A percentile compares a stretch with the other conserved stretches of the same genome.
Evolutionary conservation across 352 stramenopile species (phyloP).

Genomic region (Phytophthora pini): DNA sequence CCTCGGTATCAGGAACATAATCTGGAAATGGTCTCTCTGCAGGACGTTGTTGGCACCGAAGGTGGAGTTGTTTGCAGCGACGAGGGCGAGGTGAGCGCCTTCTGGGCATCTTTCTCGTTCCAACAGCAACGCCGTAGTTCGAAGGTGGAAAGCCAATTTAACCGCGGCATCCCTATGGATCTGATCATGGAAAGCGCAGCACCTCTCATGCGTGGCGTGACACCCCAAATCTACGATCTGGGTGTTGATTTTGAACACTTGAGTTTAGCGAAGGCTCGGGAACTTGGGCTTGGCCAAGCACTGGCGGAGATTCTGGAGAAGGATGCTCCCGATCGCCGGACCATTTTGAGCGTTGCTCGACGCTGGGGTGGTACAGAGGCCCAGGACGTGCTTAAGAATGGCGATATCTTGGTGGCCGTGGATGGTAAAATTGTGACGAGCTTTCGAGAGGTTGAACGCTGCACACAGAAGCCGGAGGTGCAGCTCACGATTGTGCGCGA

Average conservation of each 20-base stretch:
- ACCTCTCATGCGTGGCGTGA: constrained; percentile 71
- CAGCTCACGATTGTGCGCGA: constrained; percentile 89
- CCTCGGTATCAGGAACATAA: constrained; percentile 90
- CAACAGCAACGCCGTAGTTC: constrained; percentile 76
- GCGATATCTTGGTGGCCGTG: constrained; percentile 88
- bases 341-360: constrained; percentile 82
- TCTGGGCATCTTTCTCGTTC: constrained; percentile 90
- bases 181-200: constrained; percentile 90
- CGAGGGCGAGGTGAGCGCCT: constrained; percentile 75
- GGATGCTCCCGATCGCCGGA: constrained; percentile 68
- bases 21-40: constrained; percentile 85
- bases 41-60: constrained; percentile 85
- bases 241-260: constrained; percentile 90
- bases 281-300: constrained; percentile 84
- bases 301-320: constrained; percentile 81
- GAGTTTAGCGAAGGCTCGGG: constrained; percentile 88
- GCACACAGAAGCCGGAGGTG: constrained; percentile 79
- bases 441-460: constrained; percentile 87
- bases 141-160: constrained; percentile 90
- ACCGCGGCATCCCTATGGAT: constrained; percentile 85
- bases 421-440: constrained; percentile 85
- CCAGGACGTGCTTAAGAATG: constrained; percentile 73
- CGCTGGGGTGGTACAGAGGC: constrained; percentile 81
- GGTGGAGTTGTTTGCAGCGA: constrained; percentile 81
- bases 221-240: constrained; percentile 80